Evolutionary conservation across 371 early-diverging fungal species (phyloP).

Genomic region (Mortierella sp.): DNA sequence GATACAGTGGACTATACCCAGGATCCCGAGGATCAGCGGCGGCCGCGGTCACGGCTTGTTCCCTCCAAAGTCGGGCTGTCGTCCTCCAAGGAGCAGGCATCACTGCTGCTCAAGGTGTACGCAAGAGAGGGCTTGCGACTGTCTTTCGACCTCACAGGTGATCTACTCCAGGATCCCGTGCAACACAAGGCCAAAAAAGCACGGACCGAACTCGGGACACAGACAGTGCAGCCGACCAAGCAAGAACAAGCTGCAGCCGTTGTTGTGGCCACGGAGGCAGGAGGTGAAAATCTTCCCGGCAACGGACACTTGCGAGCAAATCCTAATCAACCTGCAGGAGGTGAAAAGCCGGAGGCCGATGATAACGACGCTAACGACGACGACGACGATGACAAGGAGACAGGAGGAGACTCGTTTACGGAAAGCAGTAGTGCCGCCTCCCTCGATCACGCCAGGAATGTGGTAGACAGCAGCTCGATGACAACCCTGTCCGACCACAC

Average conservation of each 20-base stretch:
- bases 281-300: too few species aligned
- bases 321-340: too few species aligned
- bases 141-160: slow-evolving; percentile 27
- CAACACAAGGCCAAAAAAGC: slow-evolving; percentile 7
- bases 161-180: slow-evolving; percentile 18
- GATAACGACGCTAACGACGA: too few species aligned
- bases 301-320: too few species aligned
- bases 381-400: not conserved
- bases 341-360: too few species aligned
- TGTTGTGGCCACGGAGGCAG: too few species aligned
- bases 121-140: slow-evolving; percentile 24
- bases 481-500: not conserved
- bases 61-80: not conserved
- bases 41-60: not conserved
- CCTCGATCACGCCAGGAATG: not conserved
- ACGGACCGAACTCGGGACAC: slow-evolving; percentile 14
- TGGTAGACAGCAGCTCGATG: not conserved
- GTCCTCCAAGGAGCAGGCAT: not conserved
- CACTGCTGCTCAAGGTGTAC: slow-evolving; percentile 25
- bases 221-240: not conserved
- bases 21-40: slow-evolving; percentile 14
- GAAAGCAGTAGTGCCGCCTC: not conserved
- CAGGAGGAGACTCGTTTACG: not conserved
- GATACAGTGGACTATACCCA: slow-evolving; percentile 11
- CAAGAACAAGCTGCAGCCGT: too few species aligned